Evolutionary conservation across 345 rosid species (phyloP), one percentile per base, ranked within the genome.

Genomic region (Rhodamnia argentea): DNA sequence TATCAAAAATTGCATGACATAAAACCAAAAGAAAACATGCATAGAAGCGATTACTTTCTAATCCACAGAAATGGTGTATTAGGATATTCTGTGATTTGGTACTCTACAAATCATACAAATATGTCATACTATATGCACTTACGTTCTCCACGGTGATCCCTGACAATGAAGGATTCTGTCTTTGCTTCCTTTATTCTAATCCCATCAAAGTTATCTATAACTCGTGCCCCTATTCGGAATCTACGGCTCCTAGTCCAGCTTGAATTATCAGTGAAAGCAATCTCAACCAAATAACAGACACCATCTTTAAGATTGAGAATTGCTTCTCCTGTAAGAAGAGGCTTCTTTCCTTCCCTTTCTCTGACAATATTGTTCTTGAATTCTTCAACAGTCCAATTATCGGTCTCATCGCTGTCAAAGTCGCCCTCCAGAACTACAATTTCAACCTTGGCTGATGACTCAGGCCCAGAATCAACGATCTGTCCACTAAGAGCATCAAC

Each of bases 101-200:
- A 16, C 32, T 32, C 78, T 32, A 70, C 47, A 70, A 70, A 70
- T 70, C 78, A 32, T 32, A 70, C 47, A 70, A 18, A 32, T 40
- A 62, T 62, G 76, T 4, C 5, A 62, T 5, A 32, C 44, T 32
- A 32, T 32, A 70, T 70, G 53, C 50, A 94, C 99, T 95, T 87
- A 97, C 99, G 88, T 91, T 97, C 99, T 86, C 99, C 99, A 56
- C 99, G 98, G 88, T 97, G 99, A 93, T 97, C 99, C 89, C 99
- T 94, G 88, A 97, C 99, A 52, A 94, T 89, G 87, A 96, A 96
- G n/a, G 99, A 93, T 60, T 94, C 98, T 4, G 99, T 95, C 90
- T 92, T 91, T 56, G 99, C 98, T 89, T 95, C 99, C 89, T 84
- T 91, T 42, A 95, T 85, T 86, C 93, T 89, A 81, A 88, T 90